Percentiles rank a stretch among this genome's conserved stretches.
phyloP scores from a whole-genome alignment of 768 basidiomycete genomes.

The Podaxis mareebaensis region DNA sequence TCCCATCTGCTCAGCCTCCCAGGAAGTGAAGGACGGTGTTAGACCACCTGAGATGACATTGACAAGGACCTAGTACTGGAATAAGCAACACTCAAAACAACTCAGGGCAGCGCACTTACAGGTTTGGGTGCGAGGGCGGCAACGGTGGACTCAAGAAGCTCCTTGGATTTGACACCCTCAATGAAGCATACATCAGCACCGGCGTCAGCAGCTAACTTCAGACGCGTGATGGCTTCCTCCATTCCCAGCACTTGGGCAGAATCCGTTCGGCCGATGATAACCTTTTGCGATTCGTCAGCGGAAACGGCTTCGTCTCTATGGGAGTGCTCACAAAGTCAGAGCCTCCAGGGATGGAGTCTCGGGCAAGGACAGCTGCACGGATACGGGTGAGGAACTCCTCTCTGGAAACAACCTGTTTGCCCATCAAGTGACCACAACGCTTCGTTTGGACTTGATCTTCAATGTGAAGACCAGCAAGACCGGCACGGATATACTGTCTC shows the following conservation, averaged over 20 bases:
- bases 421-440: constrained; percentile 75
- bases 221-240: constrained; percentile 67
- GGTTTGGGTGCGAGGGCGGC: constrained; percentile 70
- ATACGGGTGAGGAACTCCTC: constrained; percentile 75
- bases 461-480: constrained; percentile 74
- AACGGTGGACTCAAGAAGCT: constrained; percentile 64
- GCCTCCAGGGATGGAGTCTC: constrained; percentile 69
- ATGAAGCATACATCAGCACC: constrained; percentile 83
- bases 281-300: constrained; percentile 31
- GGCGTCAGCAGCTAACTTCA: constrained; percentile 68
- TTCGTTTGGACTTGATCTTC: constrained; percentile 84
- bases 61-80: constrained; percentile 53
- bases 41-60: constrained; percentile 79
- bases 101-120: constrained; percentile 32
- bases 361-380: constrained; percentile 74
- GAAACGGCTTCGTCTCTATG: background rate
- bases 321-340: constrained; percentile 59
- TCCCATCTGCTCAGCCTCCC: constrained; percentile 67
- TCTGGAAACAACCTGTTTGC: constrained; percentile 78
- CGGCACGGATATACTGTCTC: constrained; percentile 63
- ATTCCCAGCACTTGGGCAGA: constrained; percentile 77
- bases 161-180: constrained; percentile 70
- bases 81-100: background rate
- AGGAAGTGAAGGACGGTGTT: constrained; percentile 69
- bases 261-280: constrained; percentile 77